Evolutionary conservation across 2,329 filamentous ascomycete genomes (phyloP).

Genomic region (Hypoxylon sp.): DNA sequence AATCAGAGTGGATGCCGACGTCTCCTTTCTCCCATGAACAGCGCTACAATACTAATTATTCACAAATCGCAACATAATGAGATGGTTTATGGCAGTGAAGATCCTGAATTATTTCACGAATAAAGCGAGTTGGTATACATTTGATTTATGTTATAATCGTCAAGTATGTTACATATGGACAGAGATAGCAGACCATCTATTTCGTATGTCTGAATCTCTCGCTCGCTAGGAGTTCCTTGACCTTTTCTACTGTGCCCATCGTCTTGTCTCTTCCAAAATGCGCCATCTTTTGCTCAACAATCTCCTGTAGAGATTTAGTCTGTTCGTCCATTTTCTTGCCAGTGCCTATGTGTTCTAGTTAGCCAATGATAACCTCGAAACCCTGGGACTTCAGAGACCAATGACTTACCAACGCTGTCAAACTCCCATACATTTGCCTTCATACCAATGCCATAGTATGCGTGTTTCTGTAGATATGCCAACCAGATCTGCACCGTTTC

Average conservation of each 20-base stretch:
- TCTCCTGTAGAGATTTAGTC: constrained; percentile 56
- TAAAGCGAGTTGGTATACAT: constrained; percentile 37
- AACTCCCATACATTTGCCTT: constrained; percentile 98
- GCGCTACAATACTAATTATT: neutral
- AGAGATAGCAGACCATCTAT: constrained; percentile 46
- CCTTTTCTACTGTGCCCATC: constrained; percentile 66
- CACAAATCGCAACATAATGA: neutral
- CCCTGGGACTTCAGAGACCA: constrained; percentile 5
- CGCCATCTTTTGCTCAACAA: constrained; percentile 66
- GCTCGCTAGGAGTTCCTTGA: constrained; percentile 70
- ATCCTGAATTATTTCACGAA: neutral
- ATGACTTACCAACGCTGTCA: constrained; percentile 74
- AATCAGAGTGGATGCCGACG: constrained; percentile 31
- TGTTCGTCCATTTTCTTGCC: constrained; percentile 64
- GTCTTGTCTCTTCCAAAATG: constrained; percentile 68
- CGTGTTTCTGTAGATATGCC: constrained; percentile 90
- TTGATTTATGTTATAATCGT: constrained; percentile 41
- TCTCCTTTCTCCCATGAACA: neutral
- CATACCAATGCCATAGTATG: constrained; percentile 97
- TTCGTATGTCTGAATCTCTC: constrained; percentile 62
- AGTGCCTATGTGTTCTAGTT: constrained; percentile 59
- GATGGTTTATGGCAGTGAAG: neutral
- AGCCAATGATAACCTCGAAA: constrained; percentile 26
- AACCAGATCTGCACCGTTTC: constrained; percentile 93
- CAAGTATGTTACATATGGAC: constrained; percentile 31